Base-by-base conservation (phyloP, 1,284 basidiomycete genomes). In the Cryptococcus sp. region DNA sequence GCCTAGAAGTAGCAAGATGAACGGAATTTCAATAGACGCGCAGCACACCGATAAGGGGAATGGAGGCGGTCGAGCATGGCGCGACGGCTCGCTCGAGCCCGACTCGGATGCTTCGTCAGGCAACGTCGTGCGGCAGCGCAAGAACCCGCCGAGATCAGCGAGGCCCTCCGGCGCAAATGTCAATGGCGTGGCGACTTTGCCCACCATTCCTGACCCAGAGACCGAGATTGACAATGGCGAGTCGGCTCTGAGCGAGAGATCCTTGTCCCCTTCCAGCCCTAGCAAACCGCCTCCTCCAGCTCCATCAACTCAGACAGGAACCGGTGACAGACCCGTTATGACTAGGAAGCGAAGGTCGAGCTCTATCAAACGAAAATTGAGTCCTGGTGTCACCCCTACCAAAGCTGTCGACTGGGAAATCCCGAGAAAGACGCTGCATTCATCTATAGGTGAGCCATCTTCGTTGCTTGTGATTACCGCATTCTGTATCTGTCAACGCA, bases 371-470 rank as follows among this genome's bases (percentile, higher is more conserved):
- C 57, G 66, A 35, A 76, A 78, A 57, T 66, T 67, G 10, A 71
- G 69, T 47, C 74, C 74, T 0, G 76, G 74, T n/a, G 73, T 72
- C n/a, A 69, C 59, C 15, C 74, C 76, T 13, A 66, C 60, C 8
- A 78, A 76, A 61, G 75, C 58, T 35, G 75, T 78, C n/a, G 78
- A 79, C 61, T 79, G 78, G 78, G 93, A 98, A 81, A 88, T 98
- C 54, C 94, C 95, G 1, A 83, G 94, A 67, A 98, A 98, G 79
- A 79, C 86, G 16, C 79, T 98, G 48, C 94, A 98, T 80, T 89
- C 89, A 15, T 91, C 89, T 17, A 96, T 96, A 62, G 92, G 92
- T 89, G 55, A 51, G 86, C 39, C 51, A 35, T 57, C 49, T n/a
- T n/a, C 16, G 42, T n/a, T 22, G 13, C 35, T 47, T 43, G 53